These are phyloP conservation scores for Fusarium zealandicum DNA, from an alignment of 2,329 filamentous ascomycete species.

Conservation along the genomic window DNA sequence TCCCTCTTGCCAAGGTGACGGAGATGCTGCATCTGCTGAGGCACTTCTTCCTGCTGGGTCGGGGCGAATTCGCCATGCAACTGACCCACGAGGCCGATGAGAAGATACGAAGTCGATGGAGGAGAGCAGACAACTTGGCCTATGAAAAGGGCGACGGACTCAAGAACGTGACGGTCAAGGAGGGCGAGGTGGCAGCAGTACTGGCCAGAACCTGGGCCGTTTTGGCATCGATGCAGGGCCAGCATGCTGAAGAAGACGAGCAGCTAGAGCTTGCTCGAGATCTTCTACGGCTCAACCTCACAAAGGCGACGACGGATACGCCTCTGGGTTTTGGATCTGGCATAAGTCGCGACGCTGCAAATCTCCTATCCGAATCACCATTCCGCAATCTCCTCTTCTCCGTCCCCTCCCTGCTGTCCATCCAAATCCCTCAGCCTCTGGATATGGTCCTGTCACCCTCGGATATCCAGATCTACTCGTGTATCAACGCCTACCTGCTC, in stretches of 20 bases:
- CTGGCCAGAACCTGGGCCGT: conserved; percentile 80
- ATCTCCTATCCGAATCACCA: conserved; percentile 57
- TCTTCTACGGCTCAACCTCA: conserved; percentile 71
- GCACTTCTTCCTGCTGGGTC: conserved; percentile 85
- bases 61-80: conserved; percentile 90
- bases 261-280: conserved; percentile 83
- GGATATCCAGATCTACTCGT: conserved; percentile 81
- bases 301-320: conserved; percentile 55
- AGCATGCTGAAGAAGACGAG: conserved; percentile 79
- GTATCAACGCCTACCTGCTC: conserved; percentile 86
- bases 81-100: conserved; percentile 86
- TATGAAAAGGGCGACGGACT: conserved; percentile 61
- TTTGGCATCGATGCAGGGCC: conserved; percentile 75
- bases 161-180: conserved; percentile 72
- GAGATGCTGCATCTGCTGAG: conserved; percentile 80
- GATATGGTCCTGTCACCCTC: conserved; percentile 83
- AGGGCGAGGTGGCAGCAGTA: conserved; percentile 82
- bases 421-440: conserved; percentile 79
- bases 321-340: conserved; percentile 50
- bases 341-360: conserved; percentile 42
- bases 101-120: conserved; percentile 77
- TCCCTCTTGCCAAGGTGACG: conserved; percentile 79
- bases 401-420: conserved; percentile 70
- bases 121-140: conserved; percentile 64
- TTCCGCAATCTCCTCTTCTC: conserved; percentile 87